Conservation (phyloP, 257 asterid species). For the Solanum virginianum region DNA sequence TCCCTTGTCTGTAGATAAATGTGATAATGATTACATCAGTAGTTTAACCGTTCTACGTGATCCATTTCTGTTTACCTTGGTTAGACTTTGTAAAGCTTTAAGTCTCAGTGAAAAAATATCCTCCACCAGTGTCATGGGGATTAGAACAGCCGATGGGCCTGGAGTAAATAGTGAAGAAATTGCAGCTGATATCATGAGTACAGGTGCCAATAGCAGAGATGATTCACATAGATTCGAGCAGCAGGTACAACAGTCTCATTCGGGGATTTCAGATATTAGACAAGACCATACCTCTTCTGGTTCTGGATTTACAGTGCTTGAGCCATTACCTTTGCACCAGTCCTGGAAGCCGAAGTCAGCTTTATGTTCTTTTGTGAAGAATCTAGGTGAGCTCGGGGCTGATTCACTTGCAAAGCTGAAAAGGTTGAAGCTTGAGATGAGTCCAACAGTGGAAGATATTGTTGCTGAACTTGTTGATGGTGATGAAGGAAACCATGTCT, state of each 20-base stretch:
- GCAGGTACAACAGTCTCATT: constrained; percentile 26
- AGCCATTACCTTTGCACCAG: constrained; percentile 27
- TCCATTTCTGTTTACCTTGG: constrained; percentile 39
- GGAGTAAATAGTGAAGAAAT: constrained; percentile 13
- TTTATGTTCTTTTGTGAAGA: constrained; percentile 25
- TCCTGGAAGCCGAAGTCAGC: constrained; percentile 22
- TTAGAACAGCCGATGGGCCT: not conserved
- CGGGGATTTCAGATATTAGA: constrained; percentile 21
- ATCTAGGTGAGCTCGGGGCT: constrained; percentile 32
- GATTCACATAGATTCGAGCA: constrained; percentile 15
- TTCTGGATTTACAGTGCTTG: constrained; percentile 16
- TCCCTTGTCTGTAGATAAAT: constrained; percentile 4
- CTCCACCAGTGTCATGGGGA: constrained; percentile 10
- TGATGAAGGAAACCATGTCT: constrained; percentile 35
- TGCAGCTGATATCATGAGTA: constrained; percentile 18
- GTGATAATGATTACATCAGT: constrained; percentile 13
- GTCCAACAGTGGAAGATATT: constrained; percentile 47
- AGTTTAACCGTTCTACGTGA: constrained; percentile 18
- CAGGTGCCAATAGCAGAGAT: constrained; percentile 16
- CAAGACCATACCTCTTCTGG: constrained; percentile 15
- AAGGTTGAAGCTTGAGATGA: constrained; percentile 54
- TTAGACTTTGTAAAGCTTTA: constrained; percentile 19
- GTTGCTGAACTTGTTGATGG: constrained; percentile 59
- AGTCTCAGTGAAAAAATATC: constrained; percentile 18
- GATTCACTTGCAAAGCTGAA: constrained; percentile 35